Percentiles rank a stretch among this genome's conserved stretches.
Evolutionary conservation across 108 stramenopile genomes (phyloP).

Genomic region (Fistulifera pelliculosa): DNA sequence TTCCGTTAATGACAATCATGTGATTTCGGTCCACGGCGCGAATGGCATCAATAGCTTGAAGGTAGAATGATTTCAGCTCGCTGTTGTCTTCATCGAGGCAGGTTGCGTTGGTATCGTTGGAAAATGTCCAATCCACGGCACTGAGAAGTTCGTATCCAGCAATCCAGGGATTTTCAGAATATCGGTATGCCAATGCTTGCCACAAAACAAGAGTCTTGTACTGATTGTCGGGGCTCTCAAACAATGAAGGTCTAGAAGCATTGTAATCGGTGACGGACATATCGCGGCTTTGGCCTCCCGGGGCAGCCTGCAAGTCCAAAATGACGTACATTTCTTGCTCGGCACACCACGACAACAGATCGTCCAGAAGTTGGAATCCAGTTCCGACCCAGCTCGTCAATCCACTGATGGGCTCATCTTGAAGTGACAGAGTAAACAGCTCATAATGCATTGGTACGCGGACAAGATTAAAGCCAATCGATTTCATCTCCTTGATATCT

Average conservation of each 20-base stretch:
- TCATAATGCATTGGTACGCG: constrained; percentile 1
- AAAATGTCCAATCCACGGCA: background rate
- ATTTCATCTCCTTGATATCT: constrained; percentile 3
- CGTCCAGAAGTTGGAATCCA: background rate
- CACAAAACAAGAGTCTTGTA: constrained; percentile 1
- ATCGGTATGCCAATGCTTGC: background rate
- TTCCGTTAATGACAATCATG: constrained; percentile 3
- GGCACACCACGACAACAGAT: background rate
- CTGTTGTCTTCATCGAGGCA: background rate
- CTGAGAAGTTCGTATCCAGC: constrained; percentile 1
- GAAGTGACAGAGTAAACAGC: background rate
- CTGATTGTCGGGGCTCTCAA: background rate
- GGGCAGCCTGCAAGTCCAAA: constrained; percentile 1
- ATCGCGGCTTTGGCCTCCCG: background rate
- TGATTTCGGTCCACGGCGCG: background rate
- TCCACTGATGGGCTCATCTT: background rate
- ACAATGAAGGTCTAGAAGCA: background rate
- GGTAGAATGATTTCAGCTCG: background rate
- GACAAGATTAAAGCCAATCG: constrained; percentile 1
- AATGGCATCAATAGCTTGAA: background rate
- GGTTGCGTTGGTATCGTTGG: background rate
- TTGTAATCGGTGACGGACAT: background rate
- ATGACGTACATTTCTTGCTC: background rate
- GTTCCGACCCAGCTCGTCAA: background rate
- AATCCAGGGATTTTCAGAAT: background rate